A percentile compares a stretch with the other conserved stretches of the same genome.
Evolutionary conservation across 495 filamentous ascomycete species (phyloP).

Genomic region (Hypoxylon lienhwacheense): DNA sequence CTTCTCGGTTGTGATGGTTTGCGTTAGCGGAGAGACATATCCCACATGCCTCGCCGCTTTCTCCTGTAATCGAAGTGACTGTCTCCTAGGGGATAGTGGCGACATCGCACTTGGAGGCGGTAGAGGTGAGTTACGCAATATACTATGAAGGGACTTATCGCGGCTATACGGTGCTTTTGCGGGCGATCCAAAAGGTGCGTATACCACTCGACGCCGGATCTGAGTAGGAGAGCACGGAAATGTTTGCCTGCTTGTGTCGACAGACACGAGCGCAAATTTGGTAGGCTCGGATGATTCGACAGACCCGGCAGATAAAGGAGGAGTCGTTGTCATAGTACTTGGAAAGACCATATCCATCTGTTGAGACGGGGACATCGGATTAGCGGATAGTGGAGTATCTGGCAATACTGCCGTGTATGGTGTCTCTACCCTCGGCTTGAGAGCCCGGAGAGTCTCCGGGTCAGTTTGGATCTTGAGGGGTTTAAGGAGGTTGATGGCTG

Average conservation of each 20-base stretch:
- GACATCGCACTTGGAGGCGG: slow-evolving; percentile 50
- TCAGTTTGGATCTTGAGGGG: slow-evolving; percentile 53
- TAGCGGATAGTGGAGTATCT: slow-evolving; percentile 50
- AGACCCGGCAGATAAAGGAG: slow-evolving; percentile 52
- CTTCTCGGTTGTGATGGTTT: slow-evolving; percentile 58
- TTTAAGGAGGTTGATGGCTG: slow-evolving; percentile 46
- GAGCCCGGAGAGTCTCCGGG: slow-evolving; percentile 28
- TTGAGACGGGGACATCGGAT: slow-evolving; percentile 46
- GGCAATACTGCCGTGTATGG: slow-evolving; percentile 48
- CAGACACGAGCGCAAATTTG: slow-evolving; percentile 45
- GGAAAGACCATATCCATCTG: slow-evolving; percentile 45
- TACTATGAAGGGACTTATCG: slow-evolving; percentile 67
- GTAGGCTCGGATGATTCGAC: slow-evolving; percentile 42
- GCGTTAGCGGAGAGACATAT: slow-evolving; percentile 55
- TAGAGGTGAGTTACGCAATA: slow-evolving; percentile 75
- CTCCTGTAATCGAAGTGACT: slow-evolving; percentile 53
- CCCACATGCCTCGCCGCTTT: slow-evolving; percentile 52
- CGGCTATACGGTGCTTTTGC: slow-evolving; percentile 62
- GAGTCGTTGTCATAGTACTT: slow-evolving; percentile 53
- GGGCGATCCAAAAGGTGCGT: slow-evolving; percentile 12
- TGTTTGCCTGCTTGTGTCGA: slow-evolving; percentile 22
- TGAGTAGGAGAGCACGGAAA: slow-evolving; percentile 28
- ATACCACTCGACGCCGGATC: slow-evolving; percentile 30
- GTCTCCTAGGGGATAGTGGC: slow-evolving; percentile 50
- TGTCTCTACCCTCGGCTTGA: slow-evolving; percentile 39